Evolutionary conservation across 352 stramenopile genomes (phyloP).

Genomic region (Globisporangium canariense): DNA sequence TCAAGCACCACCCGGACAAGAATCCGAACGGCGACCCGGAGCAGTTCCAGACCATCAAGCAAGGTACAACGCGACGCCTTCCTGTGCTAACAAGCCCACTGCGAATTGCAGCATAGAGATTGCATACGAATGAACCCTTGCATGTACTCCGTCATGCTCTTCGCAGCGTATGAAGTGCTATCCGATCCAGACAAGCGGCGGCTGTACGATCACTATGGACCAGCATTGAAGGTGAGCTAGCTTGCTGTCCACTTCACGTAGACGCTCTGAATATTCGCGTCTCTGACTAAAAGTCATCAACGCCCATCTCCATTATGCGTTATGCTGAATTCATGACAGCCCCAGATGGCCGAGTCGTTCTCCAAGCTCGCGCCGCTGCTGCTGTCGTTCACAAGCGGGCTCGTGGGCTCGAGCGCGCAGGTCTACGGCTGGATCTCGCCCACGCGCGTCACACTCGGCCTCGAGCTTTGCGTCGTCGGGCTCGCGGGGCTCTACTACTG

Average conservation of each 20-base stretch:
- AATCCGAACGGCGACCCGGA: conserved; percentile 87
- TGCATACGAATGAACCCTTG: neutral
- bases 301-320: neutral
- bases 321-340: conserved; percentile 13
- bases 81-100: neutral
- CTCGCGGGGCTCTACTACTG: conserved; percentile 65
- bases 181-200: conserved; percentile 69
- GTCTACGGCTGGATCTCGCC: conserved; percentile 32
- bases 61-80: conserved; percentile 24
- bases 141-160: neutral
- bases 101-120: neutral
- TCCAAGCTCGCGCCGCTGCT: conserved; percentile 59
- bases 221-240: conserved; percentile 38
- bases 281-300: neutral
- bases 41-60: conserved; percentile 84
- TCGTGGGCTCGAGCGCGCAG: conserved; percentile 41
- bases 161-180: conserved; percentile 66
- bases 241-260: neutral
- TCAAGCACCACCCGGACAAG: conserved; percentile 97
- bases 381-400: conserved; percentile 54
- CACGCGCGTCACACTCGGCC: conserved; percentile 21
- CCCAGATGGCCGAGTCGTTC: conserved; percentile 59
- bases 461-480: conserved; percentile 52
- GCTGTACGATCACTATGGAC: conserved; percentile 74
- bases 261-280: neutral